phyloP scores from a whole-genome alignment of 768 basidiomycete genomes.

The Leccinum arenicola region DNA sequence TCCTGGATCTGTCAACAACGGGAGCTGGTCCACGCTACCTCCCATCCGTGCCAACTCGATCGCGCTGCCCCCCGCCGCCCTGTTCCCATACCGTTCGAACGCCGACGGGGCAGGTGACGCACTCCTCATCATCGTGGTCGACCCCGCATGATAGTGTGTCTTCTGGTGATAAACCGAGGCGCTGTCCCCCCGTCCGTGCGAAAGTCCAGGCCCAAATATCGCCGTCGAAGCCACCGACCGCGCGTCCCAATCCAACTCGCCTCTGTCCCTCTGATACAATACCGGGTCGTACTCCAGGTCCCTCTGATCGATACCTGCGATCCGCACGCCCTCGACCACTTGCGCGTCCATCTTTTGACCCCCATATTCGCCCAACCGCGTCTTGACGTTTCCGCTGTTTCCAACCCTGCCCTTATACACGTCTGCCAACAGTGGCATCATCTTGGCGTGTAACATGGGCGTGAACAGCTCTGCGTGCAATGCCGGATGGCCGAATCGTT shows the following conservation, averaged over 20 bases:
- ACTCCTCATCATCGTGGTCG: conserved; percentile 25
- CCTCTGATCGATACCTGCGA: conserved; percentile 76
- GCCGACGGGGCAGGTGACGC: conserved; percentile 42
- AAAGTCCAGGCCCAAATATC: conserved; percentile 40
- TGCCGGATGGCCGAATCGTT: conserved; percentile 94
- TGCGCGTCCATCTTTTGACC: conserved; percentile 75
- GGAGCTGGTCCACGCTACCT: conserved; percentile 50
- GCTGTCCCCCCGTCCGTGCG: conserved; percentile 34
- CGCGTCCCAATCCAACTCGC: conserved; percentile 86
- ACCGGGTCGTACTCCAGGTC: conserved; percentile 83
- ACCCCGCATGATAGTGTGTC: conserved; percentile 38
- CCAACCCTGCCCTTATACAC: conserved; percentile 76
- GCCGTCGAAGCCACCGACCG: conserved; percentile 67
- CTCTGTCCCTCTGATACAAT: conserved; percentile 75
- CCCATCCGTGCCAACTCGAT: conserved; percentile 60
- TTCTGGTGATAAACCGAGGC: conserved; percentile 42
- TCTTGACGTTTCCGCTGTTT: conserved; percentile 39
- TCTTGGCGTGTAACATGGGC: conserved; percentile 82
- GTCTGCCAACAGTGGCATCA: conserved; percentile 74
- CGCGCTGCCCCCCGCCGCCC: conserved; percentile 40
- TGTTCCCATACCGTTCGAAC: conserved; percentile 58
- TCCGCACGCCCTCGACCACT: conserved; percentile 74
- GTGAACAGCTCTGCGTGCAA: conserved; percentile 84
- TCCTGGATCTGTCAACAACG: conserved; percentile 44
- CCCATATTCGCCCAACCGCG: conserved; percentile 75